Evolutionary conservation across 2,329 filamentous ascomycete species (phyloP).

Genomic region (Xylaria sp.): DNA sequence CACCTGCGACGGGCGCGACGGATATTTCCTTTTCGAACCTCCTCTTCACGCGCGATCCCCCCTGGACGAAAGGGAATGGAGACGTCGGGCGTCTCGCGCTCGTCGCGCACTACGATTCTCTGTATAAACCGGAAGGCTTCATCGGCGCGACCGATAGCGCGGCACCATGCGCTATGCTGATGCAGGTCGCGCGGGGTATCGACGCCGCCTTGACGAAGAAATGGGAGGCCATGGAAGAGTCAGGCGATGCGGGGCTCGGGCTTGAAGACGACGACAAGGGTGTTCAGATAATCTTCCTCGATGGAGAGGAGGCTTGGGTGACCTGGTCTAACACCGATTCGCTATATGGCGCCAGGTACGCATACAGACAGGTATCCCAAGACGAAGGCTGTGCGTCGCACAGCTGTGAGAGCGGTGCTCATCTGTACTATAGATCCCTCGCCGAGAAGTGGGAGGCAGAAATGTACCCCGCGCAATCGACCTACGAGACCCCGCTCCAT

Average conservation of each 20-base stretch:
- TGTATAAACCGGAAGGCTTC: slow-evolving; percentile 83
- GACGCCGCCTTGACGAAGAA: slow-evolving; percentile 83
- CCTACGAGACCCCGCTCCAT: slow-evolving; percentile 77
- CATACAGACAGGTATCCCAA: not conserved
- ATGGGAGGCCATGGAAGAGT: slow-evolving; percentile 78
- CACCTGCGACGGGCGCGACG: slow-evolving; percentile 76
- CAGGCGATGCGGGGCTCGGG: slow-evolving; percentile 62
- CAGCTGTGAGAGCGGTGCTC: not conserved
- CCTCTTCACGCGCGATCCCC: slow-evolving; percentile 87
- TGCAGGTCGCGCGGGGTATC: slow-evolving; percentile 85
- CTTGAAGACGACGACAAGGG: slow-evolving; percentile 82
- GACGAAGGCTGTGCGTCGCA: not conserved
- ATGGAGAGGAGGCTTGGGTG: slow-evolving; percentile 93
- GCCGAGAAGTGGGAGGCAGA: slow-evolving; percentile 83
- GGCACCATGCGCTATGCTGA: slow-evolving; percentile 90
- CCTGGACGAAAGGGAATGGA: slow-evolving; percentile 74
- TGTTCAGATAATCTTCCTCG: slow-evolving; percentile 88
- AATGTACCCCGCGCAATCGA: slow-evolving; percentile 76
- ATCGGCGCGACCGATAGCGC: slow-evolving; percentile 95
- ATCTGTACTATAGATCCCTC: slow-evolving; percentile 63
- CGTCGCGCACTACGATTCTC: slow-evolving; percentile 94
- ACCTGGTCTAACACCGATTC: slow-evolving; percentile 84
- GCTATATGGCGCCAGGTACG: slow-evolving; percentile 84
- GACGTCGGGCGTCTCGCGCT: slow-evolving; percentile 85
- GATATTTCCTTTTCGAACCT: slow-evolving; percentile 88